phyloP scores from a whole-genome alignment of 345 rosid species.

The Ricinus communis region DNA sequence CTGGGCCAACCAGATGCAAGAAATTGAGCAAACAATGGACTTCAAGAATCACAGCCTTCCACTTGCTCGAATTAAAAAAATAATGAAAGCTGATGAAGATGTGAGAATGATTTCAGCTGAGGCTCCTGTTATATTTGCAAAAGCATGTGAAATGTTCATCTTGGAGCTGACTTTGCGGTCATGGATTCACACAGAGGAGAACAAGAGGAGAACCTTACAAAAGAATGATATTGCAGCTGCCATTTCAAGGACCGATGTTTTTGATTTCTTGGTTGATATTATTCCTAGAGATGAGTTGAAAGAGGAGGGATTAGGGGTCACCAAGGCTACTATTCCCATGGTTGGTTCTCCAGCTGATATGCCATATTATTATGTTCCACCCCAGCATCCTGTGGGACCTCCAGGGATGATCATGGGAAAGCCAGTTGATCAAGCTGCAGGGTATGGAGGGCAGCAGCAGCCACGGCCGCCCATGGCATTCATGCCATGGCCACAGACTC shows the following conservation, averaged over 20 bases:
- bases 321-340: constrained; percentile 35
- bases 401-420: constrained; percentile 45
- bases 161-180: constrained; percentile 44
- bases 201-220: constrained; percentile 45
- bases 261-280: constrained; percentile 48
- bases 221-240: constrained; percentile 50
- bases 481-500: constrained; percentile 44
- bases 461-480: constrained; percentile 30
- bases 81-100: constrained; percentile 49
- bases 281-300: constrained; percentile 48
- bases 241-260: constrained; percentile 43
- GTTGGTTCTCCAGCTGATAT: constrained; percentile 42
- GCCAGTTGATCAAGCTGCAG: constrained; percentile 36
- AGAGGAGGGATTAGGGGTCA: constrained; percentile 48
- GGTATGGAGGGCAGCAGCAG: constrained; percentile 43
- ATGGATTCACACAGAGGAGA: constrained; percentile 49
- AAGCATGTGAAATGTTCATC: constrained; percentile 50
- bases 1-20: constrained; percentile 46
- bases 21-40: constrained; percentile 38
- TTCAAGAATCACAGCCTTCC: constrained; percentile 48
- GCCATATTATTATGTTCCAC: constrained; percentile 40
- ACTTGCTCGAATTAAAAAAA: constrained; percentile 45
- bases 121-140: constrained; percentile 46
- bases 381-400: constrained; percentile 35
- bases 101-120: constrained; percentile 54